These are phyloP conservation scores for Cytospora schulzeri DNA, from an alignment of 2,329 filamentous ascomycete species.

Conservation along the genomic window DNA sequence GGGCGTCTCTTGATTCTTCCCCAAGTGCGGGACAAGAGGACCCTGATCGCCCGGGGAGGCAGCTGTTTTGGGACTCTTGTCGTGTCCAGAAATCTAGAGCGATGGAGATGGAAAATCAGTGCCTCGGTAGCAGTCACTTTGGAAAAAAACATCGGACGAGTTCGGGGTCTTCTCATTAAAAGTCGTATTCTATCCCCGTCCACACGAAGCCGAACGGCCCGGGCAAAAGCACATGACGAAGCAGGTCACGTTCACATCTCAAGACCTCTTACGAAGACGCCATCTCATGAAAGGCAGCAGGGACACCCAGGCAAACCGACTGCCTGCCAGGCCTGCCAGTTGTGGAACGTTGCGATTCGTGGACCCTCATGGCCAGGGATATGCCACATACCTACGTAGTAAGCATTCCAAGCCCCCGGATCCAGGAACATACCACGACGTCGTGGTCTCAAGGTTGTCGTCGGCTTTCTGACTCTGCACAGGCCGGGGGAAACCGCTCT, in stretches of 20 bases:
- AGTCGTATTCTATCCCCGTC: too few relatives aligned
- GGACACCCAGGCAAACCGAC: too few relatives aligned
- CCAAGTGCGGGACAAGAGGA: constrained; percentile 10
- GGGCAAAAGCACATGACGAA: not conserved
- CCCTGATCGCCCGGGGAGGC: constrained; percentile 20
- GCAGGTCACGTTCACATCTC: not conserved
- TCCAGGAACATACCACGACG: not conserved
- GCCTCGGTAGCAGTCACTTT: not conserved
- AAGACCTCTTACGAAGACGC: not conserved
- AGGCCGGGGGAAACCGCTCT: too few relatives aligned
- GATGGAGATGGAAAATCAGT: not conserved
- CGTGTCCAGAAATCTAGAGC: constrained; percentile 7
- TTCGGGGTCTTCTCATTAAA: too few relatives aligned
- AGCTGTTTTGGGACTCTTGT: constrained; percentile 7
- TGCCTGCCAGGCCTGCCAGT: not conserved
- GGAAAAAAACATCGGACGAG: too few relatives aligned
- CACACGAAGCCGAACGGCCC: not conserved
- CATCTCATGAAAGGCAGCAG: not conserved
- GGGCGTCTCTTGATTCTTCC: not conserved
- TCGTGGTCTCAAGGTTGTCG: not conserved
- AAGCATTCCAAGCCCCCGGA: not conserved
- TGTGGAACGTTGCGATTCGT: not conserved
- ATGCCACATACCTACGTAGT: not conserved
- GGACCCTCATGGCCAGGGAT: not conserved
- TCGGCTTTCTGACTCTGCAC: not conserved